Evolutionary conservation across 1,284 basidiomycete genomes (phyloP), one percentile per base, ranked within the genome.

Genomic region (Papiliotrema flavescens): DNA sequence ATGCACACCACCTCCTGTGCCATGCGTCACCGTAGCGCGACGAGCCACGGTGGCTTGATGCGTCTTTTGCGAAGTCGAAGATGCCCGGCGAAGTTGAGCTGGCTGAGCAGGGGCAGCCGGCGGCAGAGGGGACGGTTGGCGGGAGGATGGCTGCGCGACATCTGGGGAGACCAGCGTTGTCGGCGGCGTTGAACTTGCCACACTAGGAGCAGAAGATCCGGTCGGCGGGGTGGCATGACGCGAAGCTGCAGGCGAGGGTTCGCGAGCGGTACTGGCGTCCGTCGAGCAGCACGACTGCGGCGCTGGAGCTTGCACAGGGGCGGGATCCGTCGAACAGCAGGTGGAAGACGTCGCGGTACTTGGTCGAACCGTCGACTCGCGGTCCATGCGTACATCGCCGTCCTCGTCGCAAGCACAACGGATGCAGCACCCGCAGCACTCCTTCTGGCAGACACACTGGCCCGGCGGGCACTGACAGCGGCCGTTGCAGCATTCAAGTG

Each of bases 371-470:
- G 26, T 59, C 51, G 17, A 34, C 35, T 23, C 39, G 8, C 22
- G 23, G n/a, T 14, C 41, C 40, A 62, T 61, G 49, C 47, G 48
- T 32, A 65, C 53, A 45, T 67, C 67, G 11, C 63, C 68, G 32
- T 71, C 70, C 40, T 67, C 65, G 11, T 60, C 70, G 47, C 75
- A 77, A 13, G 63, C 60, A 55, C 75, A 77, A 28, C 67, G 59
- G 7, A 65, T 56, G 51, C 75, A 77, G 56, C 76, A 78, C 9
- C 76, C 76, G 54, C 76, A 78, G 57, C 76, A 76, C 5, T 76
- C 73, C 41, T 66, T 66, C 49, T 71, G 65, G 57, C 76, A 78
- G 9, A 63, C 63, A 56, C 76, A 78, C 40, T 73, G 56, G 2
- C 75, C 75, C 0, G 71, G 68, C 1, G 67, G 34, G 54, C 76